Evolutionary conservation across 768 basidiomycete genomes (phyloP).

Genomic region (Mycena epipterygia): DNA sequence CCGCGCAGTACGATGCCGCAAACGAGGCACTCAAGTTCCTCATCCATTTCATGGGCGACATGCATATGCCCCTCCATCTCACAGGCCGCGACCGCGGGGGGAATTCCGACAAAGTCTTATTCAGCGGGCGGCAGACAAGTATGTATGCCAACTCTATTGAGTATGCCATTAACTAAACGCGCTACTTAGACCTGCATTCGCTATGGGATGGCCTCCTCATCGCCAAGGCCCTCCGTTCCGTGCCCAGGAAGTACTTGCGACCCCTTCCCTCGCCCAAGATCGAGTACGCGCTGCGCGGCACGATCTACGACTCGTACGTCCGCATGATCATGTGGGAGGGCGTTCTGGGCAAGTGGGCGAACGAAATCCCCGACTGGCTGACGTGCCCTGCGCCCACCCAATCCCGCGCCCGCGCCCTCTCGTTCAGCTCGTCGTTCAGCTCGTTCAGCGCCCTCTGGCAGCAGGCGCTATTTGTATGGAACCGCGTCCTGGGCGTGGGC

Average conservation of each 20-base stretch:
- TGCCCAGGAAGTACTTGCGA: constrained; percentile 80
- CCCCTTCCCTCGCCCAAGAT: constrained; percentile 79
- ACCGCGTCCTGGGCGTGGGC: constrained; percentile 33
- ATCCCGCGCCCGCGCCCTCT: background rate
- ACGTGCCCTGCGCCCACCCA: constrained; percentile 63
- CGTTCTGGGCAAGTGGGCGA: constrained; percentile 74
- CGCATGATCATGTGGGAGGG: constrained; percentile 94
- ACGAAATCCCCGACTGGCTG: constrained; percentile 75
- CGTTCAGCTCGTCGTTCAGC: too few species aligned
- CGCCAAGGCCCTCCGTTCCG: constrained; percentile 82
- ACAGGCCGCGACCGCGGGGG: constrained; percentile 93
- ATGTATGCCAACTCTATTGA: constrained; percentile 41
- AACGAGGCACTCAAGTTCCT: constrained; percentile 93
- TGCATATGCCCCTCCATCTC: constrained; percentile 95
- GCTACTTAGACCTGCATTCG: constrained; percentile 82
- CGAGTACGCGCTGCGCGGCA: constrained; percentile 77
- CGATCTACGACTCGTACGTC: constrained; percentile 90
- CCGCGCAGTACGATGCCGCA: constrained; percentile 51
- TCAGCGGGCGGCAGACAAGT: constrained; percentile 82
- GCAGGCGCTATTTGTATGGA: constrained; percentile 19
- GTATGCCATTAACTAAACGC: background rate
- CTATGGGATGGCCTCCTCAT: constrained; percentile 90
- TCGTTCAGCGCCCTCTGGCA: constrained; percentile 46
- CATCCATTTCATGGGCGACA: constrained; percentile 92
- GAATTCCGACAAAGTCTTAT: constrained; percentile 82